phyloP scores from a whole-genome alignment of 495 filamentous ascomycete species.

The Xylaria cubensis region DNA sequence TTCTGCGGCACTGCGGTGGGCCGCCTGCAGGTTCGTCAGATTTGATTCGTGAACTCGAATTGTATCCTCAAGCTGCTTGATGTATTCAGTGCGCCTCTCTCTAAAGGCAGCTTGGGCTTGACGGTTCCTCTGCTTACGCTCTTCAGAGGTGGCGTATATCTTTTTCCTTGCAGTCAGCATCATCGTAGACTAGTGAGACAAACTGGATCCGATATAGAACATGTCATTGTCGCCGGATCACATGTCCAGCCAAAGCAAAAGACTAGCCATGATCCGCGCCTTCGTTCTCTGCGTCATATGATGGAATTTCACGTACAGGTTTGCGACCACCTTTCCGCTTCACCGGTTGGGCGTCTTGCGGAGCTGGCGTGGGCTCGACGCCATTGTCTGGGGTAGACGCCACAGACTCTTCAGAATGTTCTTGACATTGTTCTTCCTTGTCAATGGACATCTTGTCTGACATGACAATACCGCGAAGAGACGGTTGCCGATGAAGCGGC shows the following conservation, averaged over 20 bases:
- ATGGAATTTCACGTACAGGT: constrained; percentile 71
- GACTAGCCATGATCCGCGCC: neutral
- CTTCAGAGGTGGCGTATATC: constrained; percentile 99
- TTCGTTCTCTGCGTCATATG: neutral
- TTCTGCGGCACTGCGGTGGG: constrained; percentile 92
- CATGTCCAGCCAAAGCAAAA: neutral
- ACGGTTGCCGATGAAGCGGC: constrained; percentile 41
- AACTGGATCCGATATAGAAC: neutral
- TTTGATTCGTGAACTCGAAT: constrained; percentile 98
- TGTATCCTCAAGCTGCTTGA: constrained; percentile 96
- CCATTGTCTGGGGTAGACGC: constrained; percentile 62
- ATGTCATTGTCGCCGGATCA: neutral
- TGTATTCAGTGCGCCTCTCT: constrained; percentile 96
- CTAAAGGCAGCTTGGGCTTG: constrained; percentile 98
- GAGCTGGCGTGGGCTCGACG: constrained; percentile 40
- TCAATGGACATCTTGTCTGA: constrained; percentile 67
- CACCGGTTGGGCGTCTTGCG: constrained; percentile 57
- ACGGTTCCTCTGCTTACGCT: constrained; percentile 95
- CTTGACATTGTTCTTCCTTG: constrained; percentile 58
- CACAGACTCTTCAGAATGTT: constrained; percentile 62
- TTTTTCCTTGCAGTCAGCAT: constrained; percentile 42
- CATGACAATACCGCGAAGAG: constrained; percentile 50
- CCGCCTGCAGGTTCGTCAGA: constrained; percentile 88
- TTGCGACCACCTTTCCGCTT: constrained; percentile 98
- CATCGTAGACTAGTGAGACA: neutral